Evolutionary conservation across 2,329 filamentous ascomycete genomes (phyloP), one percentile per base, ranked within the genome.

Genomic region (Colletotrichum siamense): DNA sequence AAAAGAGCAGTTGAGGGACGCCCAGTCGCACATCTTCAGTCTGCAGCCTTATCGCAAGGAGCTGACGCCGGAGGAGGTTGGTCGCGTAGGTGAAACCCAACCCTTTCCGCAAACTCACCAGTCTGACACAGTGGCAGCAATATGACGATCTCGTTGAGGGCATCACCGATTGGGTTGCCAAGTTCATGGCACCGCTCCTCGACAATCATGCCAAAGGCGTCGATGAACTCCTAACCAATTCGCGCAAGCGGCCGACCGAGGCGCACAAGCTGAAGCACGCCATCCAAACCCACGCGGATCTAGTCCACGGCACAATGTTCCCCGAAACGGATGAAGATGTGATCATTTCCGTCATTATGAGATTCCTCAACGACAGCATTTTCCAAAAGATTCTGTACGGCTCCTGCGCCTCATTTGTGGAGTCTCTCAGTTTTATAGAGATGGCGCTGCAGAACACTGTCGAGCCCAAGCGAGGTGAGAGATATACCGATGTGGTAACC

Each of bases 21-120:
- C 82, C 2, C 82, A 85, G 61, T 84, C 83, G 8, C 85, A 86
- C 69, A 86, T 86, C 64, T 86, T 87, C 71, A 85, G 82, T 16
- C 81, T 87, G 6, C 85, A 86, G 69, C 85, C 86, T 8, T 87
- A 86, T 71, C 82, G 81, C 18, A 83, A 83, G 57, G 84, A 86
- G 22, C 73, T 86, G 10, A 87, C 84, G 0, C 79, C 80, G 0
- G 80, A 84, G 32, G 85, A 86, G 63, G 82, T 85, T 39, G 82
- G 80, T 24, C 81, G 81, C 57, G 85, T 86, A 81, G 75, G 81
- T 78, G 13, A 34, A 30, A 9, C 8, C 49, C 8, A 16, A 28
- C 49, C n/a, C 26, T 26, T 7, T 28, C 24, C 18, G 8, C 6
- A 5, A 15, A 4, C n/a, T 12, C 6, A 10, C 34, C 30, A 16